phyloP scores from a whole-genome alignment of 2,329 filamentous ascomycete genomes.

The Furcasterigmium sp. region DNA sequence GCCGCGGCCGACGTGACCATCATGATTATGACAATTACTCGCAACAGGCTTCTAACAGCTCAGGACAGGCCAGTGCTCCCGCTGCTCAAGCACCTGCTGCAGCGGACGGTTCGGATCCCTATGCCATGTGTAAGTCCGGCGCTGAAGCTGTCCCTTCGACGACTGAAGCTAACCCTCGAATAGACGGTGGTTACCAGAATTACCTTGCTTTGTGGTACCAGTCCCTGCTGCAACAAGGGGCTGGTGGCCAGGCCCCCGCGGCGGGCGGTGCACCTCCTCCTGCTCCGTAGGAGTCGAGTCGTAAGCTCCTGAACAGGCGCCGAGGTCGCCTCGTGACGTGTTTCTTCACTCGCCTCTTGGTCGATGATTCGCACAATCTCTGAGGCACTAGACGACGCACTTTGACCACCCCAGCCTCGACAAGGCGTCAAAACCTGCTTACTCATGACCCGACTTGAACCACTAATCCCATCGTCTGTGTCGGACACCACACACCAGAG shows the following conservation, averaged over 20 bases:
- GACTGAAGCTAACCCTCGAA: conserved; percentile 14
- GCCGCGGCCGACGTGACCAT: conserved; percentile 32
- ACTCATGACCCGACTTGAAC: no score
- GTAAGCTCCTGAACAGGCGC: conserved; percentile 5
- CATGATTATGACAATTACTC: conserved; percentile 53
- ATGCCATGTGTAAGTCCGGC: conserved; percentile 58
- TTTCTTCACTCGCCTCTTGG: conserved; percentile 12
- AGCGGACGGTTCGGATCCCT: conserved; percentile 58
- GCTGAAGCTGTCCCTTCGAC: neutral
- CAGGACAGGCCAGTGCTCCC: conserved; percentile 32
- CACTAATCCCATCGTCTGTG: no score
- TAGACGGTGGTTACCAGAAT: conserved; percentile 75
- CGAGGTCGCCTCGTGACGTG: conserved; percentile 12
- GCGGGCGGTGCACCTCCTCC: conserved; percentile 14
- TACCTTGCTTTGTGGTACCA: conserved; percentile 80
- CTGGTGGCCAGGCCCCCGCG: conserved; percentile 27
- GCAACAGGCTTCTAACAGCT: conserved; percentile 36
- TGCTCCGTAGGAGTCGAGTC: conserved; percentile 8
- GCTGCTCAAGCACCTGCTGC: conserved; percentile 36
- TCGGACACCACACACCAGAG: no score
- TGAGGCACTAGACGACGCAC: neutral
- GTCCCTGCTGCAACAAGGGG: conserved; percentile 46
- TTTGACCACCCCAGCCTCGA: neutral
- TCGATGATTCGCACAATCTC: conserved; percentile 10
- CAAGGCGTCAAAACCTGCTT: no score